Percentiles rank a stretch among this genome's conserved stretches.
These are phyloP conservation scores for Amorphotheca resinae DNA, from an alignment of 495 filamentous ascomycete genomes.

Conservation along the genomic window DNA sequence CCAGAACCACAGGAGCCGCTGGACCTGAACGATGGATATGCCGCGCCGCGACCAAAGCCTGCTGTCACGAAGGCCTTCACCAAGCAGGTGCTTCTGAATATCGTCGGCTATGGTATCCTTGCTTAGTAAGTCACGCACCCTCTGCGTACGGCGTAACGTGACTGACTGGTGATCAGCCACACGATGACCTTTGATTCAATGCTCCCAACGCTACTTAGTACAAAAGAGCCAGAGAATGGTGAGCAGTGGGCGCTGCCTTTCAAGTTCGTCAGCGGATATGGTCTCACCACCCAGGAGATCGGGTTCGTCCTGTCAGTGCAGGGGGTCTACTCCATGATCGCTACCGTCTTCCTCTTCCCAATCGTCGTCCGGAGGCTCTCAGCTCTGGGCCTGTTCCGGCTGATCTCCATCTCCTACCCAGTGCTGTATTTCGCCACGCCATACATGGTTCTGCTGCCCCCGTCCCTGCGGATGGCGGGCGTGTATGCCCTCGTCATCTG, in stretches of 20 bases:
- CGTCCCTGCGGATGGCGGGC: conserved; percentile 52
- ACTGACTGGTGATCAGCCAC: conserved; percentile 28
- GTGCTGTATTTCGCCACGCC: conserved; percentile 77
- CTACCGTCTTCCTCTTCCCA: conserved; percentile 74
- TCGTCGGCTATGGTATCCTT: conserved; percentile 81
- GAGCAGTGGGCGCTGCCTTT: conserved; percentile 50
- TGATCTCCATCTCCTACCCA: conserved; percentile 73
- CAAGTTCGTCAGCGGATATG: conserved; percentile 81
- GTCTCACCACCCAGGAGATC: conserved; percentile 65
- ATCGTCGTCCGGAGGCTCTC: conserved; percentile 59
- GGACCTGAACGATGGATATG: conserved; percentile 11
- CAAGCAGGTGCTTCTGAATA: conserved; percentile 66
- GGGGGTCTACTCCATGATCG: conserved; percentile 77
- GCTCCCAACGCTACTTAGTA: conserved; percentile 84
- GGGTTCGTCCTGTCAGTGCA: conserved; percentile 81
- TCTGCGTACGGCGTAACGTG: background rate
- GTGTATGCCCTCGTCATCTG: conserved; percentile 65
- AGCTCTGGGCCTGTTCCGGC: conserved; percentile 63
- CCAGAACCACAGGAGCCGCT: conserved; percentile 12
- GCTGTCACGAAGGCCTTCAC: conserved; percentile 51
- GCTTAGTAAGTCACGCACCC: conserved; percentile 66
- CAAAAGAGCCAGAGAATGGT: conserved; percentile 37
- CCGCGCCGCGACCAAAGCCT: conserved; percentile 9
- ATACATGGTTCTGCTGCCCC: conserved; percentile 76
- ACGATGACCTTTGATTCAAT: conserved; percentile 93